phyloP scores from a whole-genome alignment of 2,329 filamentous ascomycete genomes.

The Botrytis elliptica region DNA sequence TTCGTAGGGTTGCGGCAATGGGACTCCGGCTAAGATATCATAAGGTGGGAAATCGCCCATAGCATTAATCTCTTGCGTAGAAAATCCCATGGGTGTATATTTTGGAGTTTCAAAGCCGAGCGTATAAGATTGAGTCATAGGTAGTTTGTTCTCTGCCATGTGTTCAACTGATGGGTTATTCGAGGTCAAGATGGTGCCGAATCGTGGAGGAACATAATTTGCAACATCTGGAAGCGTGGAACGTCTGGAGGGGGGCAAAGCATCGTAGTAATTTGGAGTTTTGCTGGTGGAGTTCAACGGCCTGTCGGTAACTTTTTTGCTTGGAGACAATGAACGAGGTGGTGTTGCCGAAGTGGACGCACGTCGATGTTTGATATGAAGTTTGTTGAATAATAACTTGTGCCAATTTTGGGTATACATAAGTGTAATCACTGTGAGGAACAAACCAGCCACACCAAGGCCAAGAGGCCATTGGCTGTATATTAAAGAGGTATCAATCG shows the following conservation, averaged over 20 bases:
- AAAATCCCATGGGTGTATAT: slow-evolving; percentile 68
- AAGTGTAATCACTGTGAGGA: slow-evolving; percentile 28
- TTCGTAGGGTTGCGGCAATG: slow-evolving; percentile 61
- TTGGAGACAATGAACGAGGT: slow-evolving; percentile 36
- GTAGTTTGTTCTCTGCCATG: slow-evolving; percentile 30
- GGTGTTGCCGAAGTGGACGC: slow-evolving; percentile 38
- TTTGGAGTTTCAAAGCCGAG: slow-evolving; percentile 37
- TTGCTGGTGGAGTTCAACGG: slow-evolving; percentile 17
- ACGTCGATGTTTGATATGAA: slow-evolving; percentile 35
- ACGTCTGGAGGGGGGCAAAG: slow-evolving; percentile 37
- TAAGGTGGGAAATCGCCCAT: slow-evolving; percentile 81
- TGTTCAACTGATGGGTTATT: slow-evolving; percentile 27
- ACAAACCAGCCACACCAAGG: slow-evolving; percentile 31
- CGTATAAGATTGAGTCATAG: slow-evolving; percentile 32
- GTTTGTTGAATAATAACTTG: slow-evolving; percentile 30
- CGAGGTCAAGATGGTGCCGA: slow-evolving; percentile 27
- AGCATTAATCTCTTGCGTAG: slow-evolving; percentile 64
- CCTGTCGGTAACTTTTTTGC: slow-evolving; percentile 22
- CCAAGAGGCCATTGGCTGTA: slow-evolving; percentile 32
- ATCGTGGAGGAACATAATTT: slow-evolving; percentile 25
- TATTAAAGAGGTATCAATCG: slow-evolving; percentile 18
- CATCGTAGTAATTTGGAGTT: slow-evolving; percentile 16
- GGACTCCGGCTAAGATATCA: slow-evolving; percentile 70
- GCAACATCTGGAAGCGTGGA: slow-evolving; percentile 33
- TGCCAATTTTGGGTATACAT: slow-evolving; percentile 31